Percentiles rank a stretch among this genome's conserved stretches.
These are phyloP conservation scores for Carex kokanica DNA, from an alignment of 176 grass and related monocot species.

Conservation along the genomic window DNA sequence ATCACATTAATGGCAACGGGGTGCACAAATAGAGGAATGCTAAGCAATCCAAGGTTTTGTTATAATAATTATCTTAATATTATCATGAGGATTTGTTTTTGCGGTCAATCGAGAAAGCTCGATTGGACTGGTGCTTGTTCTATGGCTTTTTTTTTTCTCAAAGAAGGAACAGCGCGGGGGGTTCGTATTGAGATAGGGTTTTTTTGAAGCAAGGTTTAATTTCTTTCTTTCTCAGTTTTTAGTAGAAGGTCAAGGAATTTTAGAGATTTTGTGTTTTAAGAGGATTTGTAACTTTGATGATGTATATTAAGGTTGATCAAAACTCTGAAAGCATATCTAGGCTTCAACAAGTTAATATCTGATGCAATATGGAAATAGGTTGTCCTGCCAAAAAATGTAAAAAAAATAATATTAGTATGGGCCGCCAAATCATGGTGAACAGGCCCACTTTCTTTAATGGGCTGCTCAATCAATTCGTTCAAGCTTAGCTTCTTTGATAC, in stretches of 20 bases:
- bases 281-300: constrained; percentile 14
- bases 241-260: constrained; percentile 27
- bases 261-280: constrained; percentile 26
- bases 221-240: constrained; percentile 45
- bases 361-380: constrained; percentile 6
- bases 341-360: not conserved
- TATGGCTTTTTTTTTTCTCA: constrained; percentile 43
- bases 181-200: constrained; percentile 34
- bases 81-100: constrained; percentile 28
- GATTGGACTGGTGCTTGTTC: constrained; percentile 46
- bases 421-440: too few relatives aligned
- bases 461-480: too few relatives aligned
- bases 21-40: constrained; percentile 44
- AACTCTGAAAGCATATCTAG: constrained; percentile 18
- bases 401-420: too few relatives aligned
- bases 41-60: constrained; percentile 27
- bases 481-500: too few relatives aligned
- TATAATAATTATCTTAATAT: constrained; percentile 39
- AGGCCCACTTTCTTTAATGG: too few relatives aligned
- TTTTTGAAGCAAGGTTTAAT: constrained; percentile 19
- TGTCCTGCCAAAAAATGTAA: too few relatives aligned
- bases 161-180: constrained; percentile 46
- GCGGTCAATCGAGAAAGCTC: constrained; percentile 46
- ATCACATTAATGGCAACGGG: constrained; percentile 70
- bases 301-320: constrained; percentile 23